Conservation (phyloP, 176 grass and related monocot genomes). For the Microstegium vimineum region DNA sequence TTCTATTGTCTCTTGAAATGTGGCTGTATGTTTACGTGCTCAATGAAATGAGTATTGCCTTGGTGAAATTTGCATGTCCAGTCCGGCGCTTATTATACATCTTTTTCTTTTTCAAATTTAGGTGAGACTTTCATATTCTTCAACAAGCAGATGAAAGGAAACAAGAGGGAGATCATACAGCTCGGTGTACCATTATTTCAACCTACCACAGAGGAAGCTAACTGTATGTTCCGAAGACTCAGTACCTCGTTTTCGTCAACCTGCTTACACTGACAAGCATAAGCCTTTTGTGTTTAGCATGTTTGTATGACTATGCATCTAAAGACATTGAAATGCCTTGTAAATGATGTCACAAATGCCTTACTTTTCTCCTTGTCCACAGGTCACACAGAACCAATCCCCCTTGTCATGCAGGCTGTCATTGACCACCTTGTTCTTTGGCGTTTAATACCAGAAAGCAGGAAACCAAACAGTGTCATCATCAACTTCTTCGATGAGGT, state of each 20-base stretch:
- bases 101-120: constrained; percentile 20
- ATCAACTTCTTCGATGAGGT: constrained; percentile 99
- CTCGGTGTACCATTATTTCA: constrained; percentile 89
- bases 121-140: constrained; percentile 99
- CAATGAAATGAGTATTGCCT: too few relatives aligned
- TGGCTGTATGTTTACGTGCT: background rate
- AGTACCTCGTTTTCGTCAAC: background rate
- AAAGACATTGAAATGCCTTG: constrained; percentile 18
- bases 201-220: constrained; percentile 79
- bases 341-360: constrained; percentile 25
- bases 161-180: constrained; percentile 99
- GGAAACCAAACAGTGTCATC: constrained; percentile 91
- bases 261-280: constrained; percentile 23
- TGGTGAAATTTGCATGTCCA: background rate
- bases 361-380: constrained; percentile 25
- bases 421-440: constrained; percentile 96
- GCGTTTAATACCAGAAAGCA: constrained; percentile 94
- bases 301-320: constrained; percentile 24
- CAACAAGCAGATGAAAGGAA: constrained; percentile 97
- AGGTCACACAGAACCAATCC: constrained; percentile 96
- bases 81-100: constrained; percentile 28
- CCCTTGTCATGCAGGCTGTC: constrained; percentile 70
- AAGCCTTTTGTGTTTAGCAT: constrained; percentile 32
- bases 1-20: background rate
- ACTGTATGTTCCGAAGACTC: constrained; percentile 57